phyloP scores from a whole-genome alignment of 2,329 filamentous ascomycete genomes.

The Proliferodiscus dingleyae region DNA sequence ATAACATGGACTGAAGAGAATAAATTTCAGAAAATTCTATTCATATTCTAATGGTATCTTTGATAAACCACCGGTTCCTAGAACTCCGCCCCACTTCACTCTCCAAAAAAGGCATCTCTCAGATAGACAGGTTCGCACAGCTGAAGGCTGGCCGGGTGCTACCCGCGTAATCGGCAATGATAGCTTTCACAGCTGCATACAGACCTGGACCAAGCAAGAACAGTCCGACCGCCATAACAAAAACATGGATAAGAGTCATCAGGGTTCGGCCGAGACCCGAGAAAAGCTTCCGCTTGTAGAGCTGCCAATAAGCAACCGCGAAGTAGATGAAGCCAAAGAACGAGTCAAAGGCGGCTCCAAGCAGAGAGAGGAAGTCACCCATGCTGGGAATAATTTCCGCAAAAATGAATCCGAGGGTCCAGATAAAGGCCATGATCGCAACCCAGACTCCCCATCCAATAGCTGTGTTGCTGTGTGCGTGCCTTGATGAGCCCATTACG shows the following conservation, averaged over 20 bases:
- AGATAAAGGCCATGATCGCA: conserved; percentile 38
- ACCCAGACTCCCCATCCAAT: conserved; percentile 44
- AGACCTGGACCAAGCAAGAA: conserved; percentile 47
- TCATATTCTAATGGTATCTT: no score
- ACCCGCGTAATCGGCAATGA: conserved; percentile 45
- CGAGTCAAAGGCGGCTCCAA: conserved; percentile 44
- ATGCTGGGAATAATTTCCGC: conserved; percentile 44
- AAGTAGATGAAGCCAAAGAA: conserved; percentile 50
- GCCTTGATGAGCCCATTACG: conserved; percentile 39
- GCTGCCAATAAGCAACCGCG: conserved; percentile 43
- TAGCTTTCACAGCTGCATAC: conserved; percentile 48
- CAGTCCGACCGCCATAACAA: conserved; percentile 42
- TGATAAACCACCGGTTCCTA: no score
- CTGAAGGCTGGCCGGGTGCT: conserved; percentile 42
- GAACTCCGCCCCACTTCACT: no score
- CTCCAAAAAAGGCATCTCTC: no score
- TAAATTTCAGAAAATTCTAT: no score
- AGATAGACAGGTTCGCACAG: conserved; percentile 45
- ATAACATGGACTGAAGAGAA: no score
- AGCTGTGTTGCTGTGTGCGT: conserved; percentile 43
- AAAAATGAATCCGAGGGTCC: conserved; percentile 42
- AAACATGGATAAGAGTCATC: conserved; percentile 41
- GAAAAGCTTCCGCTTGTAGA: conserved; percentile 39
- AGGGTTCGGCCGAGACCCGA: conserved; percentile 31
- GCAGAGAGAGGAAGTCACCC: conserved; percentile 45